These are phyloP conservation scores for Logfia minima DNA, from an alignment of 129 eudicot species.

Conservation along the genomic window DNA sequence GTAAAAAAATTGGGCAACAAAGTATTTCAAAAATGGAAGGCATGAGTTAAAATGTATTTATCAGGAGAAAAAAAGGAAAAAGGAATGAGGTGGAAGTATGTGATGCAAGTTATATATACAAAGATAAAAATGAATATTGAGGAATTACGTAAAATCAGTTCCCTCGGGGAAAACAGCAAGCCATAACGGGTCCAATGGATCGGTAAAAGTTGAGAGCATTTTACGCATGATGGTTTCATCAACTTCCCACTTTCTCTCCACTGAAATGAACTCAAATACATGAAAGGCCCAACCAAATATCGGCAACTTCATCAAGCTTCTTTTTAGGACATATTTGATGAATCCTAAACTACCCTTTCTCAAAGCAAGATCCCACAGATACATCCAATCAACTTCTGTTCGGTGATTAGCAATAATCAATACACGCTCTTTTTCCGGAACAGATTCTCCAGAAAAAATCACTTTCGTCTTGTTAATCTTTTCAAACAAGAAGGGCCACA, in stretches of 20 bases:
- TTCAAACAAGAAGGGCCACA: slow-evolving; percentile 88
- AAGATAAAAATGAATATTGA: slow-evolving; percentile 18
- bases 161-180: slow-evolving; percentile 93
- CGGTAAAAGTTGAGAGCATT: slow-evolving; percentile 55
- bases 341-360: slow-evolving; percentile 71
- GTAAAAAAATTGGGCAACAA: background rate
- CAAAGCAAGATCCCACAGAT: slow-evolving; percentile 81
- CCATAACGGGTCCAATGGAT: slow-evolving; percentile 68
- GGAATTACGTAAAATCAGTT: slow-evolving; percentile 74
- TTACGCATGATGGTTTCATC: slow-evolving; percentile 63
- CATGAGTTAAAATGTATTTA: background rate
- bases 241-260: slow-evolving; percentile 83
- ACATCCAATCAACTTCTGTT: slow-evolving; percentile 98
- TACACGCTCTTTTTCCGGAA: slow-evolving; percentile 70
- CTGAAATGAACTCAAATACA: slow-evolving; percentile 78
- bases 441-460: slow-evolving; percentile 70
- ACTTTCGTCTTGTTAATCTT: slow-evolving; percentile 76
- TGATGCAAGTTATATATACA: background rate
- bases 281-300: slow-evolving; percentile 88
- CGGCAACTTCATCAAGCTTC: slow-evolving; percentile 84
- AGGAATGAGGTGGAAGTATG: background rate
- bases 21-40: slow-evolving; percentile 15
- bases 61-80: background rate
- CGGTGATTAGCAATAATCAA: slow-evolving; percentile 79
- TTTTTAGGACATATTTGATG: slow-evolving; percentile 80